Conservation (phyloP, 2,329 filamentous ascomycete species). For the Colletotrichum sp. region DNA sequence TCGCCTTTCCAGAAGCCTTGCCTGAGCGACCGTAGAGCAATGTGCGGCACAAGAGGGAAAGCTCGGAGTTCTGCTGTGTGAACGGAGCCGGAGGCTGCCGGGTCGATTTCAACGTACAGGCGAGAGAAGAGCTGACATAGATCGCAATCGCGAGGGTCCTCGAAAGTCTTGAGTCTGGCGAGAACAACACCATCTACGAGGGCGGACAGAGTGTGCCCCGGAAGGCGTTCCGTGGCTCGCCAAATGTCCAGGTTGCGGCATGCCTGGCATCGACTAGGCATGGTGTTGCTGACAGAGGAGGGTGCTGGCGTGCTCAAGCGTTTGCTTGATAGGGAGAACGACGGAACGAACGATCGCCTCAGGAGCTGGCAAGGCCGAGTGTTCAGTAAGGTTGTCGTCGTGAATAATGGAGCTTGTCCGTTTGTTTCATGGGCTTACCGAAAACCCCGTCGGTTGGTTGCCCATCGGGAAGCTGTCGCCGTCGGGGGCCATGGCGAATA, state of each 20-base stretch:
- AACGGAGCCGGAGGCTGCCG: background rate
- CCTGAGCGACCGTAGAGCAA: background rate
- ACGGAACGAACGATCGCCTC: background rate
- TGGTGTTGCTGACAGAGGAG: background rate
- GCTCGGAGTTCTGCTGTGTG: background rate
- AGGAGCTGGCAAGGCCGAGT: background rate
- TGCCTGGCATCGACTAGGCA: background rate
- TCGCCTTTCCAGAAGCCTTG: background rate
- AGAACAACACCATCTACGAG: background rate
- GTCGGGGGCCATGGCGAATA: background rate
- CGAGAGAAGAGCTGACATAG: background rate
- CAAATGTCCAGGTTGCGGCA: background rate
- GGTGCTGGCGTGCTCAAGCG: background rate
- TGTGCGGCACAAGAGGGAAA: background rate
- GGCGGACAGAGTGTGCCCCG: background rate
- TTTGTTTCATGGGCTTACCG: background rate
- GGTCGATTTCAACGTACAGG: background rate
- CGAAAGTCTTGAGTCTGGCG: background rate
- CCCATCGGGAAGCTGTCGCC: background rate
- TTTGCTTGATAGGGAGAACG: background rate
- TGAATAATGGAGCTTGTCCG: background rate
- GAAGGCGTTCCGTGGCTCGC: constrained; percentile 1
- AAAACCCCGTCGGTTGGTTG: background rate
- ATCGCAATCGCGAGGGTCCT: background rate
- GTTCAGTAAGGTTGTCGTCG: background rate